Base-by-base conservation (phyloP, 805 yeast genomes). In the Kluyveromyces nonfermentans region DNA sequence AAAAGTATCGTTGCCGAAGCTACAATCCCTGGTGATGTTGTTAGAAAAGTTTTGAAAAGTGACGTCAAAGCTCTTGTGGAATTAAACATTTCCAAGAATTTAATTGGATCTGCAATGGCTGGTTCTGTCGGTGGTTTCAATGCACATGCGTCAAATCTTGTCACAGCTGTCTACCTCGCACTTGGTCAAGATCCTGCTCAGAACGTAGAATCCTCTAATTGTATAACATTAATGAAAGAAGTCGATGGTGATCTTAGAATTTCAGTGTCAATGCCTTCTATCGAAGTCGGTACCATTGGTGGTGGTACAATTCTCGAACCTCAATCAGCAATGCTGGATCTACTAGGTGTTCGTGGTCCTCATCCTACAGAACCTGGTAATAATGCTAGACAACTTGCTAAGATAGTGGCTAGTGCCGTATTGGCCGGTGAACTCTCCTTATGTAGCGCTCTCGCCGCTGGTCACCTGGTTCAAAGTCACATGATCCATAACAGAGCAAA, bases 151-250 rank as follows among this genome's bases (percentile, higher is more conserved):
- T 94, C 98, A 39, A 93, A 93, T 64, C 68, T 93, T 53, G 90
- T 93, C 31, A 94, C 98, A 31, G 97, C 98, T 9, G 82, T 93
- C 20, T 93, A 69, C 63, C 69, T 93, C 51, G 99, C 99, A 4
- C 78, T 95, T 46, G 99, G 99, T 46, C 99, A 93, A 71, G 99
- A 93, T 67, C 98, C 99, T n/a, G 98, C 98, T 1, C 98, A 93
- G 70, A 93, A 93, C 60, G 97, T 93, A 42, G 99, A 90, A 70
- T 82, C 94, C 48, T 87, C 97, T 28, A 90, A 89, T 68, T 93
- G 99, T 81, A 90, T 93, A 47, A 93, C 99, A 1, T 72, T 93
- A 53, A 89, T 93, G 95, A 80, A 82, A 57, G 87, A 85, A 62
- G 72, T 73, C 40, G 72, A 74, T 34, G 98, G 96, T 12, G 85